Base-by-base conservation (phyloP, 208 protist genomes). In the Strigomonas culicis region DNA sequence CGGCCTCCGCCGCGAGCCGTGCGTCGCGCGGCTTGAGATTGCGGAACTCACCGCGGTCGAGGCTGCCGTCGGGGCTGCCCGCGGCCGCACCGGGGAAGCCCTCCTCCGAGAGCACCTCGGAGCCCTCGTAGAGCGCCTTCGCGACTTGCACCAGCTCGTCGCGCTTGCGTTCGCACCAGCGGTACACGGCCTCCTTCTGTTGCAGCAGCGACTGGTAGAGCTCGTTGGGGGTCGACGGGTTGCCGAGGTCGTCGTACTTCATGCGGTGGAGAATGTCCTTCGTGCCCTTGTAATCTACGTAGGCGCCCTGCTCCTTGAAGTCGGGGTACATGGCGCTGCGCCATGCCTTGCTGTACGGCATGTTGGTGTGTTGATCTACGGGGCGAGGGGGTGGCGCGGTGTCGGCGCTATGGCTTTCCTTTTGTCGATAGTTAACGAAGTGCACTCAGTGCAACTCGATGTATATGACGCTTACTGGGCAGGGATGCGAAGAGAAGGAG, bases 261-360 rank as follows among this genome's bases (percentile, higher is more conserved):
- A 96, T 92, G 49, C 83, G 80, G 55, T 89, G 82, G 25, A 93
- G 82, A 24, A 92, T 93, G 27, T 88, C 83, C 61, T 92, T 96
- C 0, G 77, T 91, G 30, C 75, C 78, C 61, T 96, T 96, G 81
- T 96, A 92, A 50, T 93, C 84, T 32, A 92, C 82, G 61, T 93
- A 92, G 43, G 82, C 90, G 32, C 83, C 80, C 21, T 92, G 58
- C 8, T 88, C 85, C 57, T 74, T 70, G 69, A 82, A 93, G 69
- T 96, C 90, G 7, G 86, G 82, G 74, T 91, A 93, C 79, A 92
- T 85, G 52, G 85, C 84, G 46, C 63, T 79, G 22, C 86, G 80
- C 82, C 86, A 96, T 43, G 84, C 86, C 56, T 96, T 93, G 69
- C 83, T 90, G 62, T 84, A 92, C 59, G 85, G 83, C 84, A 96